A percentile compares a stretch with the other conserved stretches of the same genome.
Evolutionary conservation across 176 grass and related monocot species (phyloP).

Genomic region (bread wheat (Triticum aestivum)): DNA sequence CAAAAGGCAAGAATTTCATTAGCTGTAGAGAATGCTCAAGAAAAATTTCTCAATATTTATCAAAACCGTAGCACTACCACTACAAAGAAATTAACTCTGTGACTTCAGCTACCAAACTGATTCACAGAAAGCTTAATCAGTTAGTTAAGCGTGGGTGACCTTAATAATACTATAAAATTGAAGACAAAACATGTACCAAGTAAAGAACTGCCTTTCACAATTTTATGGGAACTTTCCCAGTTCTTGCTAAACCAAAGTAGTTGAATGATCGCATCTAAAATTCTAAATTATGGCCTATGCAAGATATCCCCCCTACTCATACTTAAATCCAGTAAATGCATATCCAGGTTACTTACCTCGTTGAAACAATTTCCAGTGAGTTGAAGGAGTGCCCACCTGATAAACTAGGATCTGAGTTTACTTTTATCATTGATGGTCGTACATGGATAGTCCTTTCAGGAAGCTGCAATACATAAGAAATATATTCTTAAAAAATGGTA

Average conservation of each 20-base stretch:
- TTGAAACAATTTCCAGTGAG: conserved; percentile 64
- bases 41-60: background rate
- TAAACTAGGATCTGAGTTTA: conserved; percentile 32
- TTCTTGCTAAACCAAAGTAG: background rate
- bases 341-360: conserved; percentile 40
- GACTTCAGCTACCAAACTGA: background rate
- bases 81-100: background rate
- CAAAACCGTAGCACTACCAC: background rate
- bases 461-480: conserved; percentile 50
- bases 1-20: conserved; percentile 9
- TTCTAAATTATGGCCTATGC: background rate
- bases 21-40: background rate
- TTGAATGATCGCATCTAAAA: background rate
- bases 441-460: conserved; percentile 46
- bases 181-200: background rate
- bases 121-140: background rate
- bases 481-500: background rate
- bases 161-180: background rate
- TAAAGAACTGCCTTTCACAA: background rate
- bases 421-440: conserved; percentile 69
- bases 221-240: background rate
- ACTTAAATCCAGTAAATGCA: background rate
- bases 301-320: background rate
- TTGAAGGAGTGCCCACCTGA: conserved; percentile 34
- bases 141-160: background rate